A percentile compares a stretch with the other conserved stretches of the same genome.
Conservation (phyloP, 805 yeast species). For the Martiniozyma abietophila region DNA sequence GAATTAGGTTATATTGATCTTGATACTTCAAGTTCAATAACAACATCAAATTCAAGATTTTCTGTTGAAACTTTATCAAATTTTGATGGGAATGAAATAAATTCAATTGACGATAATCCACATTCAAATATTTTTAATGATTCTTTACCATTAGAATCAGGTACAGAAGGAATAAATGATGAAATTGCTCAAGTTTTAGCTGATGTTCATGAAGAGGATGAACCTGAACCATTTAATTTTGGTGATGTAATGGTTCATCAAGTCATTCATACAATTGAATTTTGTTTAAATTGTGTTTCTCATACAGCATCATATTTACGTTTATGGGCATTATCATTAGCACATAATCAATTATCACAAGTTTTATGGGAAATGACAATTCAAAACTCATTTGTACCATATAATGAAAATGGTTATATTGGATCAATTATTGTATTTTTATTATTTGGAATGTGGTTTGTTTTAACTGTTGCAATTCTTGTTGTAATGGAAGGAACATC, state of each 20-base stretch:
- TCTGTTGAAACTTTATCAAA: conserved; percentile 8
- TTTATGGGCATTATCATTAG: conserved; percentile 71
- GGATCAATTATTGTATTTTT: conserved; percentile 53
- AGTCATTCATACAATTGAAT: conserved; percentile 73
- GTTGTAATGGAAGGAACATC: conserved; percentile 79
- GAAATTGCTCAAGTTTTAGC: conserved; percentile 14
- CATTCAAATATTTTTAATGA: not conserved
- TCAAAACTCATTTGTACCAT: conserved; percentile 41
- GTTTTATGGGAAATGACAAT: conserved; percentile 75
- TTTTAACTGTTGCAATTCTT: conserved; percentile 55
- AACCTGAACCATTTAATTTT: conserved; percentile 36
- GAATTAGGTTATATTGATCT: conserved; percentile 45
- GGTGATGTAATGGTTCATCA: conserved; percentile 72
- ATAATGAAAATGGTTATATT: conserved; percentile 37
- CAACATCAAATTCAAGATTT: conserved; percentile 24
- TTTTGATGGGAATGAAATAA: not conserved
- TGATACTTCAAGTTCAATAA: conserved; percentile 16
- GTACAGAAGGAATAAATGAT: conserved; percentile 27
- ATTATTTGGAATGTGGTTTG: conserved; percentile 69
- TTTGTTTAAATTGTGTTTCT: conserved; percentile 69
- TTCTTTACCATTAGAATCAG: not conserved
- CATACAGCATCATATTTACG: conserved; percentile 74
- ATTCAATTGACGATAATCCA: conserved; percentile 16
- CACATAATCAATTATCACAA: conserved; percentile 69
- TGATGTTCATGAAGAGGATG: conserved; percentile 23